Evolutionary conservation across 139 green algal species (phyloP), one percentile per base, ranked within the genome.

Genomic region (Chlorella ohadii): DNA sequence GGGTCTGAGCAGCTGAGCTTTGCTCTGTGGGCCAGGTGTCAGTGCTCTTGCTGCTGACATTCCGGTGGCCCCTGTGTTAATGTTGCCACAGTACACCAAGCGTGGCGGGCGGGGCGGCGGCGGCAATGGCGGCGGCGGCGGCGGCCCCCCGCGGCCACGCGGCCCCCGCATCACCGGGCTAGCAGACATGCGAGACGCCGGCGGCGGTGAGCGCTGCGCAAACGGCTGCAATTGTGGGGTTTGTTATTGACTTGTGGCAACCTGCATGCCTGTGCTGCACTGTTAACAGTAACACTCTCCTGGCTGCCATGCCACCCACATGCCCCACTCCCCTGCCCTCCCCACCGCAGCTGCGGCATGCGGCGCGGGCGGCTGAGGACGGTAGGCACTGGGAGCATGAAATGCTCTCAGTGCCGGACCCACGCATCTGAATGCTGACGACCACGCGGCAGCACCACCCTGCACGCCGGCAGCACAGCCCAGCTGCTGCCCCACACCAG

Each of bases 361-460:
- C 41, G 85, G 66, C 70, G 88, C 63, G 28, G 88, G 86, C 78
- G 87, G 81, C 51, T 91, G 88, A 91, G 87, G 67, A 22, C 70
- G 88, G 77, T 91, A 91, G 86, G 73, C 85, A 87, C 63, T 84
- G 56, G 20, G 25, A 70, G 44, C 66, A 17, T 47, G n/a, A 34
- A 59, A 6, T 36, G 38, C 44, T 75, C 56, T 15, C 56, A 72
- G 56, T 59, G 56, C 57, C 57, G 36, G 3, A 17, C 17, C 47
- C 51, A 41, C 73, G 51, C 20, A 33, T 7, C 41, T 57, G 13
- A 36, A 4, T 23, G 39, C 41, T 12, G 6, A 20, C 22, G 33
- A 11, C 20, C 31, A 55, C 36, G 74, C 74, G 2, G 11, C 75
- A 38, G 34, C 56, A 31, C 56, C 34, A 55, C 39, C 22, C 15